Evolutionary conservation across 495 filamentous ascomycete species (phyloP), one percentile per base, ranked within the genome.

Genomic region (Penicillium antarcticum): DNA sequence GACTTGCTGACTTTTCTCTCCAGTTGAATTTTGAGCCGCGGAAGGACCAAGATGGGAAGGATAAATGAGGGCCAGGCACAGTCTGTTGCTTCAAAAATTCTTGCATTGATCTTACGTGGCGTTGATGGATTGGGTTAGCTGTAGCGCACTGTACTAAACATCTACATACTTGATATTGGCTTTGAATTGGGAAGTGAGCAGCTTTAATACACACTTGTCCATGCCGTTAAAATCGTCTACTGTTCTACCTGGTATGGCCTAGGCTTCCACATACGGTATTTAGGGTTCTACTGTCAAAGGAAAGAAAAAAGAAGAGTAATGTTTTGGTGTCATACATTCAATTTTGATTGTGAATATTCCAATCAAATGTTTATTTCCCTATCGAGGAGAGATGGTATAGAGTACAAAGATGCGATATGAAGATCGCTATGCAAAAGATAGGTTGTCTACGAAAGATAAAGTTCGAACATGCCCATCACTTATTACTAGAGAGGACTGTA

Each of bases 1-100:
- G 10, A 16, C 21, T 37, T 38, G 33, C 38, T 56, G 10, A 55
- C 31, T 18, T 51, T 53, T 13, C 11, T 42, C 18, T 12, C 37
- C 49, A 89, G 86, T 73, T 88, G 39, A 91, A 89, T 57, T 92
- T 92, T 52, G 79, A 92, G 61, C 86, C 87, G 2, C 81, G 82
- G 45, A 72, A 66, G 48, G 78, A 87, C 42, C 75, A 83, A n/a
- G 77, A 86, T 40, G 68, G 73, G 2, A 66, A 75, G 42, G 61
- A 60, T 49, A 38, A 50, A 38, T 65, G 44, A 61, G 45, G 1
- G 9, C 1, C 26, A 29, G 24, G 26, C 8, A 29, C 26, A 29
- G 0, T 3, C 6, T 29, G 26, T 29, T 29, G 3, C 9, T 9
- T 46, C 12, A 1, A 14, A 4, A 24, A 21, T 46, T 26, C 13